Conservation (phyloP, 169 alveolate species). For the Babesia caballi region DNA sequence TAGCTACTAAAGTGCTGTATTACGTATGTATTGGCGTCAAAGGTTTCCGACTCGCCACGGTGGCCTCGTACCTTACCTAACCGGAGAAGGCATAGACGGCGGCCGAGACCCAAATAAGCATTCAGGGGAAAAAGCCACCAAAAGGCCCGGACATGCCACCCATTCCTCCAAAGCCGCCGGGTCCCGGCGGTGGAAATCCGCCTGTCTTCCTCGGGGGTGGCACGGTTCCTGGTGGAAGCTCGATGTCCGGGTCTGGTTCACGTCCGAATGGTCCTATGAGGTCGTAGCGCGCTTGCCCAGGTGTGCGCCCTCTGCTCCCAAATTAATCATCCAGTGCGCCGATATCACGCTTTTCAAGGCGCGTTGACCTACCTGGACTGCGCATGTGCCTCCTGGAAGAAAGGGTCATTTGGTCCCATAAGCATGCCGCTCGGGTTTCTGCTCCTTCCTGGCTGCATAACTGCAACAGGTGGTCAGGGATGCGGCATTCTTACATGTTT, state of each 20-base stretch:
- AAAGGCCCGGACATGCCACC: neutral
- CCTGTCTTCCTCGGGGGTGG: neutral
- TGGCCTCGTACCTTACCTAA: too few relatives aligned
- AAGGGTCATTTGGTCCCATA: conserved; percentile 74
- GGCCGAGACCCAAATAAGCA: too few relatives aligned
- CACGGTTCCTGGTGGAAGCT: conserved; percentile 10
- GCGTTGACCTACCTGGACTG: conserved; percentile 25
- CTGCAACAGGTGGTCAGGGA: neutral
- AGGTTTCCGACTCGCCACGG: too few relatives aligned
- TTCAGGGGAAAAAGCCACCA: neutral
- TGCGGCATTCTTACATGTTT: too few relatives aligned
- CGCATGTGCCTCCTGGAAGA: conserved; percentile 45
- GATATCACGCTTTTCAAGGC: neutral
- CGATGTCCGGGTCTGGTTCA: conserved; percentile 74
- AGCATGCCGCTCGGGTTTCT: conserved; percentile 75
- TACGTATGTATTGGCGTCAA: too few relatives aligned
- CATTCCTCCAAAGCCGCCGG: conserved; percentile 9
- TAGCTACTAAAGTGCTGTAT: too few relatives aligned
- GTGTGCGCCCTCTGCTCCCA: neutral
- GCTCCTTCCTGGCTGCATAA: neutral
- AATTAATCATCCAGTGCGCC: neutral
- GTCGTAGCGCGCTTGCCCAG: conserved; percentile 63
- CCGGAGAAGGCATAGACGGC: too few relatives aligned
- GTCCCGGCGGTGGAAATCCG: neutral
- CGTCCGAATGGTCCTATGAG: conserved; percentile 76